Evolutionary conservation across 306 rosid species (phyloP).

Genomic region (Astragalus membranaceus): DNA sequence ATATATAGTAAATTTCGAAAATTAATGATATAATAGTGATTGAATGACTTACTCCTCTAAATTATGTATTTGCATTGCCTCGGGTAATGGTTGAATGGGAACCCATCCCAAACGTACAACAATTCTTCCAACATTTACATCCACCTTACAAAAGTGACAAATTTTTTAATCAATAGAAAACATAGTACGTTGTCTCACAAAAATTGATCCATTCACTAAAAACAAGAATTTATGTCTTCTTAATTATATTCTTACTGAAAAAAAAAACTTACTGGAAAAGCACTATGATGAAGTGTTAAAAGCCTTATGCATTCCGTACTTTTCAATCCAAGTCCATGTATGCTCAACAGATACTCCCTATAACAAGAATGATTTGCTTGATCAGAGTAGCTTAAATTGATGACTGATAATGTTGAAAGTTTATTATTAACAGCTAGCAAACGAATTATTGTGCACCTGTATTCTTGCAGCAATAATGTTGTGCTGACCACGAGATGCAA

Average conservation of each 20-base stretch:
- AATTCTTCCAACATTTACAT: slow-evolving; percentile 77
- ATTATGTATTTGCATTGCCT: slow-evolving; percentile 40
- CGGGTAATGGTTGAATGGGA: slow-evolving; percentile 70
- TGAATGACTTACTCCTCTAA: slow-evolving; percentile 43
- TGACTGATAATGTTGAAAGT: background rate
- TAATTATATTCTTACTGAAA: slow-evolving; percentile 48
- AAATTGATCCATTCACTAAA: background rate
- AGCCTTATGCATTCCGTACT: slow-evolving; percentile 79
- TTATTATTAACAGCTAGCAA: background rate
- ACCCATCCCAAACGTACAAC: slow-evolving; percentile 84
- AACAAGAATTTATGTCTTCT: background rate
- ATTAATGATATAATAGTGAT: background rate
- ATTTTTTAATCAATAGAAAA: background rate
- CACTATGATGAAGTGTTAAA: slow-evolving; percentile 47
- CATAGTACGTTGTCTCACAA: background rate
- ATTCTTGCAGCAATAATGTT: slow-evolving; percentile 37
- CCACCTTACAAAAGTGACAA: slow-evolving; percentile 40
- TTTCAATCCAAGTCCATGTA: slow-evolving; percentile 64
- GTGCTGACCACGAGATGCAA: slow-evolving; percentile 61
- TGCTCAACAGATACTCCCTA: slow-evolving; percentile 49
- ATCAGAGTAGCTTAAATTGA: background rate
- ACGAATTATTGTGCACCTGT: slow-evolving; percentile 22
- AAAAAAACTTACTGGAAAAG: slow-evolving; percentile 53
- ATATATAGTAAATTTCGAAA: background rate
- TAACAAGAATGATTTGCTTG: background rate